Conservation (phyloP, 2,329 filamentous ascomycete genomes). For the Rhynchosporium agropyri region DNA sequence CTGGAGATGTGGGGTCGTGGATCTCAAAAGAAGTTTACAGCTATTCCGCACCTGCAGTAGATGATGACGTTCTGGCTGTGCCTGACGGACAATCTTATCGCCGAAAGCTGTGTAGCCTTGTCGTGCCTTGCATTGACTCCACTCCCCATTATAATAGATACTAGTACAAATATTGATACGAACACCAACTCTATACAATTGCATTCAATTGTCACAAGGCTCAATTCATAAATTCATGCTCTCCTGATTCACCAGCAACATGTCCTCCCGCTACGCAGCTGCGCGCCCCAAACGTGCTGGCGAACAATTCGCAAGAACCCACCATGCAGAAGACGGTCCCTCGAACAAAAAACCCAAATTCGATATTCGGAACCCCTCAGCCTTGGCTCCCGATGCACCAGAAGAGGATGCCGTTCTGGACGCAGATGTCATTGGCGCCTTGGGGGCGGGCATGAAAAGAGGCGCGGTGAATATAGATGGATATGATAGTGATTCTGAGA, state of each 20-base stretch:
- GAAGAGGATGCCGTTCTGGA: conserved; percentile 80
- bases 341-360: conserved; percentile 82
- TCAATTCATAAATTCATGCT: conserved; percentile 5
- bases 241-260: conserved; percentile 46
- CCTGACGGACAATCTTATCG: conserved; percentile 27
- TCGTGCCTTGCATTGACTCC: no score
- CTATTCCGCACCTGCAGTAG: conserved; percentile 19
- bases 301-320: conserved; percentile 77
- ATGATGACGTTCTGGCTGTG: conserved; percentile 32
- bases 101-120: conserved; percentile 18
- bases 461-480: conserved; percentile 96
- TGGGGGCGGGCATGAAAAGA: conserved; percentile 75
- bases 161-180: no score
- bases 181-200: no score
- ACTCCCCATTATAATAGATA: no score
- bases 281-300: conserved; percentile 81
- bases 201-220: no score
- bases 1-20: not conserved
- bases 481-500: conserved; percentile 92
- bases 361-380: conserved; percentile 92
- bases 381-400: conserved; percentile 78
- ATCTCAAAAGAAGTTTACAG: conserved; percentile 24
- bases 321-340: conserved; percentile 57
- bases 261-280: conserved; percentile 59
- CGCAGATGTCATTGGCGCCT: conserved; percentile 82